Percentiles rank a stretch among this genome's conserved stretches.
These are phyloP conservation scores for Dactylellina haptotyla DNA, from an alignment of 2,329 filamentous ascomycete species.

Conservation along the genomic window DNA sequence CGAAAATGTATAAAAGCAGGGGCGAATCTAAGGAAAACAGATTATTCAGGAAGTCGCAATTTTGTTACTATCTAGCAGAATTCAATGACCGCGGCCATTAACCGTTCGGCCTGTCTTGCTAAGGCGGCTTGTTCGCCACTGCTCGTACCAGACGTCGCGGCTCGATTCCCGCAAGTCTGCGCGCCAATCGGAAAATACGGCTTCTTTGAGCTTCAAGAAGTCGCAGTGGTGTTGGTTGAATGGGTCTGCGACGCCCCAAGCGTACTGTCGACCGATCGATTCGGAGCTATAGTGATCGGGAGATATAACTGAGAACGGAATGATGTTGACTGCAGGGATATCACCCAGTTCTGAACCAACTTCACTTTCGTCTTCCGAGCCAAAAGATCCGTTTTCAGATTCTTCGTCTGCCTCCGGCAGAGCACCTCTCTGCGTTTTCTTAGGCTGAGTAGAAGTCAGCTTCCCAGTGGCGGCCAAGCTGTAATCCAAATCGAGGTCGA, in stretches of 20 bases:
- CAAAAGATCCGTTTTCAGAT: constrained; percentile 49
- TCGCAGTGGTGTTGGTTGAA: constrained; percentile 93
- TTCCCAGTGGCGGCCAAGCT: constrained; percentile 63
- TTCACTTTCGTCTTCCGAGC: constrained; percentile 53
- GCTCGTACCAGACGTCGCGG: constrained; percentile 92
- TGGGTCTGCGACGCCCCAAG: constrained; percentile 96
- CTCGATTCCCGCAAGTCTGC: constrained; percentile 88
- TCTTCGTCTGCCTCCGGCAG: constrained; percentile 62
- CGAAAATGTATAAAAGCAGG: not conserved
- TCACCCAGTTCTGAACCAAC: constrained; percentile 58
- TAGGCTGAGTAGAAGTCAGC: constrained; percentile 61
- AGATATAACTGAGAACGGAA: constrained; percentile 92
- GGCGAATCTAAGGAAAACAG: not conserved
- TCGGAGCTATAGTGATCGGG: constrained; percentile 84
- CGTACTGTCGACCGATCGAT: constrained; percentile 84
- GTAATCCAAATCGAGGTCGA: constrained; percentile 82
- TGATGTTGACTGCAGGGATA: constrained; percentile 68
- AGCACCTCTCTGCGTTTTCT: constrained; percentile 45
- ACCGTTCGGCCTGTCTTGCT: constrained; percentile 33
- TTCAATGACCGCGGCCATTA: constrained; percentile 37
- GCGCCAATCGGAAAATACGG: constrained; percentile 93
- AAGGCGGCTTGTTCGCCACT: constrained; percentile 74
- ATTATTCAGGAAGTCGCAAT: not conserved
- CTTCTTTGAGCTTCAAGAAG: constrained; percentile 87
- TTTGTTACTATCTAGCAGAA: not conserved